Base-by-base conservation (phyloP, 148 eudicot genomes). In the Diospyros kaki region DNA sequence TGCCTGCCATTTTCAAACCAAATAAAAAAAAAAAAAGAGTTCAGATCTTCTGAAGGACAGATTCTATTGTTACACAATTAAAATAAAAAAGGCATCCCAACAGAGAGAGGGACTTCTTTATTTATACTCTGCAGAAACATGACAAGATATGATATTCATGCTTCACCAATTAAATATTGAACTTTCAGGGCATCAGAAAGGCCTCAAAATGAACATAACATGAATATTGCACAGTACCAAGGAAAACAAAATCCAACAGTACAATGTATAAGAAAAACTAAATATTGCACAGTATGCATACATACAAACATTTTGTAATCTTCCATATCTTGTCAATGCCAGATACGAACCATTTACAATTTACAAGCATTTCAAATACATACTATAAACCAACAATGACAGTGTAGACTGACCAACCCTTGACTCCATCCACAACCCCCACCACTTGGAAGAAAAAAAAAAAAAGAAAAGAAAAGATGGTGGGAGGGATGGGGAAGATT, bases 1-100 rank as follows among this genome's bases (percentile, higher is more conserved):
- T 62, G 94, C 99, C 99, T 96, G 91, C 0, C 28, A 28, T 28
- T 28, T 28, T 28, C 0, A 28, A 28, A 28, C 28, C 28, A 64
- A 81, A 86, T 50, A 2, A 65, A 71, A 51, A 68, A 45, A 39
- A 43, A 38, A 45, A 38, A 58, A 58, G 7, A 58, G 10, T 13
- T 44, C 66, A 3, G 28, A 58, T 69, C 11, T 66, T 41, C 15
- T 43, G 9, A 43, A 44, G 28, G 52, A 56, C 42, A 64, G 69
- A 66, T 38, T 48, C 71, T 17, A 73, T 44, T 50, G 7, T 48
- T 28, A 51, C 45, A 63, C 11, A 53, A 13, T 11, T 63, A 18
- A 5, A 65, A 5, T n/a, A 28, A 28, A 28, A 0, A 28, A 28
- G 28, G 28, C 28, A 28, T 28, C 28, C 60, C 64, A 0, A 53